Conservation (phyloP, 192 early-diverging fungal genomes). For the Backusella australiensis region DNA sequence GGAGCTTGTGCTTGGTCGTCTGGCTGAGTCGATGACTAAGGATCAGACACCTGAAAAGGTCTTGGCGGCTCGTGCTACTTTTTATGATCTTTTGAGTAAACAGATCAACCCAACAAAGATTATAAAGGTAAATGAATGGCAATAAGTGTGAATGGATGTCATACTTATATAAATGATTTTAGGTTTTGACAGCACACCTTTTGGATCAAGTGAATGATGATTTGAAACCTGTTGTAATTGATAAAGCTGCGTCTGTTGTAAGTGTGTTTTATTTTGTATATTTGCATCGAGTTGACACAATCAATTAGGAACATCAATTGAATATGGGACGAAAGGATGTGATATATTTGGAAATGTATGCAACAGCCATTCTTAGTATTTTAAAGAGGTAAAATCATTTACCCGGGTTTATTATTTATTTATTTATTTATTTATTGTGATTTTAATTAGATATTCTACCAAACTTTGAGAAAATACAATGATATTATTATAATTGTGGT, state of each 20-base stretch:
- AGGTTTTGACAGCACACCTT: slow-evolving; percentile 73
- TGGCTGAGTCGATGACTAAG: slow-evolving; percentile 66
- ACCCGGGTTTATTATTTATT: background rate
- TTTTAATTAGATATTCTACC: background rate
- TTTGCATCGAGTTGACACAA: background rate
- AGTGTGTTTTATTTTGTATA: background rate
- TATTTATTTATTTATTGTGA: slow-evolving; percentile 1
- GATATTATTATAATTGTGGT: background rate
- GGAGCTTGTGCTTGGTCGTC: slow-evolving; percentile 74
- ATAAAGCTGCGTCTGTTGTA: slow-evolving; percentile 78
- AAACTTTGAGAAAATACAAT: background rate
- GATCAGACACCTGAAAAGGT: slow-evolving; percentile 79
- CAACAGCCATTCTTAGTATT: slow-evolving; percentile 86
- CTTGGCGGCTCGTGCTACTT: slow-evolving; percentile 62
- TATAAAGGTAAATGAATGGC: slow-evolving; percentile 55
- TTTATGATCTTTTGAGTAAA: slow-evolving; percentile 89
- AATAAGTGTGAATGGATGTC: too few relatives aligned
- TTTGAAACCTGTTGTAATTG: slow-evolving; percentile 64
- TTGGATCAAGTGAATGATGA: slow-evolving; percentile 65
- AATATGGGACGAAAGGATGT: slow-evolving; percentile 86
- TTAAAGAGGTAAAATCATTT: slow-evolving; percentile 69
- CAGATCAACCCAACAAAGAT: slow-evolving; percentile 86
- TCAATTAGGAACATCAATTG: slow-evolving; percentile 74
- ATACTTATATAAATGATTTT: too few relatives aligned
- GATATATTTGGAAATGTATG: slow-evolving; percentile 94